Evolutionary conservation across 192 early-diverging fungal species (phyloP).

Genomic region (Coemansia sp.): DNA sequence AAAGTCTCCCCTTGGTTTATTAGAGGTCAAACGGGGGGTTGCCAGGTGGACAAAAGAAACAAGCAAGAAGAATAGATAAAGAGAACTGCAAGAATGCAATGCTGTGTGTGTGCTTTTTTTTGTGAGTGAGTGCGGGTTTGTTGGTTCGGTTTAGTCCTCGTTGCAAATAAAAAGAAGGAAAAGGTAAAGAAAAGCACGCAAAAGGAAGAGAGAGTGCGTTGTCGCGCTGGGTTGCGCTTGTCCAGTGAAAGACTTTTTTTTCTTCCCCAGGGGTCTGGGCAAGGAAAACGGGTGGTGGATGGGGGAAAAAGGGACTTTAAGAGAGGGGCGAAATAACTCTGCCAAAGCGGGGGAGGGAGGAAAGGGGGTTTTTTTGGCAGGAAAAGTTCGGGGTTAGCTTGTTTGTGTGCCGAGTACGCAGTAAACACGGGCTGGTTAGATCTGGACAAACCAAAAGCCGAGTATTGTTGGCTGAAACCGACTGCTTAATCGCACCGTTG

Average conservation of each 20-base stretch:
- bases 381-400: neutral
- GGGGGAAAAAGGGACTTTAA: neutral
- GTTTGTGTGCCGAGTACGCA: neutral
- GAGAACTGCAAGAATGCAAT: slow-evolving; percentile 15
- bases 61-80: slow-evolving; percentile 11
- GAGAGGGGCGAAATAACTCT: too few species aligned
- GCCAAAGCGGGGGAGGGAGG: neutral
- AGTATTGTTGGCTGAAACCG: neutral
- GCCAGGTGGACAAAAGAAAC: slow-evolving; percentile 13
- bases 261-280: slow-evolving; percentile 4
- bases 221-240: too few species aligned
- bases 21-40: neutral
- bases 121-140: neutral
- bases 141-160: slow-evolving; percentile 4
- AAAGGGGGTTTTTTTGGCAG: neutral
- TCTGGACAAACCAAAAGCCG: neutral
- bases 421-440: neutral
- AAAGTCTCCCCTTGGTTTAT: slow-evolving; percentile 7
- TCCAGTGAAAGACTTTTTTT: neutral
- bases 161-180: slow-evolving; percentile 8
- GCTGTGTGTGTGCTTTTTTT: slow-evolving; percentile 3
- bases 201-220: neutral
- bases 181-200: slow-evolving; percentile 14
- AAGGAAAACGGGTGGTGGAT: neutral
- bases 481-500: too few species aligned